Evolutionary conservation across 2,329 filamentous ascomycete species (phyloP), one percentile per base, ranked within the genome.

Genomic region (Chlorencoelia australis): DNA sequence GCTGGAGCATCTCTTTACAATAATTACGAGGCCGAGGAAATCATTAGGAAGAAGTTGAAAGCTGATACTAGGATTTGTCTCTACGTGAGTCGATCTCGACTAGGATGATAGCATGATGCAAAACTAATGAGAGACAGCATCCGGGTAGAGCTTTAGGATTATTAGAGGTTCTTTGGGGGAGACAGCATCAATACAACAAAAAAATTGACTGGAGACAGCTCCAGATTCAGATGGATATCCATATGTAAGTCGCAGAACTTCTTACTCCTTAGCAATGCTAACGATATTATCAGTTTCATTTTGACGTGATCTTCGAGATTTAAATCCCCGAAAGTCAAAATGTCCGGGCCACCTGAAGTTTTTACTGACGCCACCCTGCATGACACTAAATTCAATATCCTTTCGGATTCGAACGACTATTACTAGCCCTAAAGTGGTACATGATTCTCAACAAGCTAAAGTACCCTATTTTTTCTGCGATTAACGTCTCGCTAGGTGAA

Each of bases 131-230:
- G 5, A 27, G n/a, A 33, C 15, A 55, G 52, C 49, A 55, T 40
- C 51, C 52, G 11, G 50, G 52, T 43, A 46, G 49, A 37, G 48
- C 49, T 24, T 34, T 53, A 4, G 46, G 51, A 17, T 30, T 55
- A 17, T 43, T 55, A 8, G 52, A 55, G 37, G 46, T 53, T 9
- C 39, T 55, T 10, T 55, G 52, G 52, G 48, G 48, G 17, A 40
- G 49, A 36, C 52, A 55, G 26, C 52, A 52, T 39, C 47, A 51
- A 39, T 54, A 51, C 35, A 42, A 40, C 16, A 38, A 35, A 1
- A 54, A 53, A 30, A 54, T 48, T 25, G 52, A 55, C 31, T 55
- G 52, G 52, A 46, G 52, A 41, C 33, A 48, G 30, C 47, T 55
- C 9, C 52, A 55, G 32, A 40, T 35, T n/a, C 51, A 55, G 17